Percentiles rank a stretch among this genome's conserved stretches.
These are phyloP conservation scores for Saccharomycopsis sp. DNA, from an alignment of 805 yeast genomes.

Conservation along the genomic window DNA sequence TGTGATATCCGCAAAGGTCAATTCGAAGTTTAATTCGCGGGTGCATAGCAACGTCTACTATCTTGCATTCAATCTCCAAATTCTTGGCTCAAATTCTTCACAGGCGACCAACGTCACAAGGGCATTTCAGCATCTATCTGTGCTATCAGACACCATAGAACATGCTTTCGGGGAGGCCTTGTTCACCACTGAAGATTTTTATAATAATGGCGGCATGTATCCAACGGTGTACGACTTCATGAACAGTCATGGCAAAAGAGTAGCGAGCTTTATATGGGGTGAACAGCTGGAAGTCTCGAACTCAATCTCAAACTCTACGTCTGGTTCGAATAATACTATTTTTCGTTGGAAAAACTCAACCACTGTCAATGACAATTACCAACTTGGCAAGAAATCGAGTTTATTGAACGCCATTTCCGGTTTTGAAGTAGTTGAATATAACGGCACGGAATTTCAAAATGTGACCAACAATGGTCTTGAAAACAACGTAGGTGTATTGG, in stretches of 20 bases:
- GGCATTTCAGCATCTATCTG: not conserved
- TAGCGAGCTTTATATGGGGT: not conserved
- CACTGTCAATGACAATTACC: not conserved
- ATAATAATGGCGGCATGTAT: not conserved
- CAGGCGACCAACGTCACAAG: not conserved
- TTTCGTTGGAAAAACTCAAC: not conserved
- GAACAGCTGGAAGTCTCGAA: not conserved
- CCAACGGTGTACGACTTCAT: conserved; percentile 1
- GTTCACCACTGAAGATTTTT: not conserved
- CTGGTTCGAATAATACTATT: not conserved
- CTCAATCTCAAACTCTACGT: not conserved
- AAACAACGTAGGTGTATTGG: not conserved
- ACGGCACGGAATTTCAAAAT: not conserved
- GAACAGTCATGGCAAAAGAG: not conserved
- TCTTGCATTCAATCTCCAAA: not conserved
- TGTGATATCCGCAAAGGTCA: not conserved
- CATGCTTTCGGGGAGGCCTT: not conserved
- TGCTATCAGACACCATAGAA: not conserved
- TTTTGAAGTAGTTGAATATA: not conserved
- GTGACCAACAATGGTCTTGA: not conserved
- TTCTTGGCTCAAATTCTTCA: not conserved
- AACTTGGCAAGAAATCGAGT: not conserved
- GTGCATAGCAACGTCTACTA: not conserved
- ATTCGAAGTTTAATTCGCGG: not conserved
- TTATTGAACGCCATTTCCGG: not conserved